Base-by-base conservation (phyloP, 495 filamentous ascomycete species). In the Penicillium subrubescens region DNA sequence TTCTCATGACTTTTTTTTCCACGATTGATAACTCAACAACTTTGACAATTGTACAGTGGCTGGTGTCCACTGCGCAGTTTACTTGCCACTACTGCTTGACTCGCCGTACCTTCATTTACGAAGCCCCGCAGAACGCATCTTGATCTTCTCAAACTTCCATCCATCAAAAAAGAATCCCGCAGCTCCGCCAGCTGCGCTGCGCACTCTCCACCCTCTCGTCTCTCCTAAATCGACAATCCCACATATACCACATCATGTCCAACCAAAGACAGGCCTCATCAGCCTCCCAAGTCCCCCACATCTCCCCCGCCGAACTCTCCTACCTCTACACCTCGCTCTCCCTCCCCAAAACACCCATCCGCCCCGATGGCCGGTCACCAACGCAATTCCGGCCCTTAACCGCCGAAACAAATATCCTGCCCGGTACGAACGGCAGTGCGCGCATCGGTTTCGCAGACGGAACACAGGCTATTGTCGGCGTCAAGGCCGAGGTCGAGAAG, bases 261-360 rank as follows among this genome's bases (percentile, higher is more conserved):
- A 67, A 72, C 59, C 76, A 78, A 75, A 75, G 75, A 59, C 77
- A 83, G 67, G 79, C 81, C 57, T 77, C 75, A 23, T 82, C 78
- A 31, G 79, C 81, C 59, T 79, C 79, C 4, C 81, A 82, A 70
- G 77, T 73, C 51, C 82, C 79, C 25, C 88, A 91, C 68, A 88
- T 99, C 78, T 97, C 93, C 23, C 94, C 94, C 44, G 92, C 95
- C 67, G 96, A 99, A 77, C 92, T 98, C 68, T 92, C 94, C 74
- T 99, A 97, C 84, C 88, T 97, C 53, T 93, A 94, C 85, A 86
- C 88, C 59, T 95, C 95, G 5, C 92, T 99, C 69, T 82, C 86
- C 12, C 83, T 83, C 44, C 85, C 88, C 35, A 77, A 78, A 15
- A 89, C 87, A n/a, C 92, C 95, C 8, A 89, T 98, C 72, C 94